Evolutionary conservation across 768 basidiomycete species (phyloP).

Genomic region (Suillus luteus): DNA sequence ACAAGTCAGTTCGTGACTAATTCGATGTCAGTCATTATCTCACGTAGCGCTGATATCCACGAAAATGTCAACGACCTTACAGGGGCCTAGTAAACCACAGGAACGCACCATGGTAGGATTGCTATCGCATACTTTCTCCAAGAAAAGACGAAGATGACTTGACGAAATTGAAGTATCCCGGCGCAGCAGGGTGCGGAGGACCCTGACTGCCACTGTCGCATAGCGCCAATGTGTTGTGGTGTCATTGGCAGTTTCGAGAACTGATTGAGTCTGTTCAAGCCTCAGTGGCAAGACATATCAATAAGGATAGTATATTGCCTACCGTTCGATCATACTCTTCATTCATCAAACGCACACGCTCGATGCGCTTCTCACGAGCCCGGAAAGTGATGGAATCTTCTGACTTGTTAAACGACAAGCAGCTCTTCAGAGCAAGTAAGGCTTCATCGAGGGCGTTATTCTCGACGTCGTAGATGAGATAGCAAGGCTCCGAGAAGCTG

Average conservation of each 20-base stretch:
- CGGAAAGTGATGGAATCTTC: constrained; percentile 42
- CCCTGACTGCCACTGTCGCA: constrained; percentile 65
- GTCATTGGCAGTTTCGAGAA: constrained; percentile 58
- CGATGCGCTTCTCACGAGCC: constrained; percentile 46
- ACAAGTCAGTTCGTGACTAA: constrained; percentile 3
- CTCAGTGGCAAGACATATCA: background rate
- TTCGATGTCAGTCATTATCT: constrained; percentile 22
- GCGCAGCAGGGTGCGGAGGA: constrained; percentile 67
- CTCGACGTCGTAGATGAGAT: constrained; percentile 54
- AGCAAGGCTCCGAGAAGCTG: constrained; percentile 62
- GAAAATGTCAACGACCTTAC: constrained; percentile 12
- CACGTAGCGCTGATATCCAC: constrained; percentile 55
- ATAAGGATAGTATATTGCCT: constrained; percentile 21
- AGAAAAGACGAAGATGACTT: constrained; percentile 55
- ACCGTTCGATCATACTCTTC: constrained; percentile 48
- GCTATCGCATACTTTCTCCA: constrained; percentile 60
- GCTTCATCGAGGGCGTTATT: constrained; percentile 44
- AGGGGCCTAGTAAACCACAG: background rate
- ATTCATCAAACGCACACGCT: constrained; percentile 45
- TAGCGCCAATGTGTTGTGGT: constrained; percentile 80
- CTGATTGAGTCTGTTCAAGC: constrained; percentile 33
- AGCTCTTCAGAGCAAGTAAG: constrained; percentile 38
- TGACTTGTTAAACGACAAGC: constrained; percentile 32
- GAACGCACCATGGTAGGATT: constrained; percentile 65
- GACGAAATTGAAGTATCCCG: constrained; percentile 57